Evolutionary conservation across 192 early-diverging fungal species (phyloP).

Genomic region (Cetraspora pellucida): DNA sequence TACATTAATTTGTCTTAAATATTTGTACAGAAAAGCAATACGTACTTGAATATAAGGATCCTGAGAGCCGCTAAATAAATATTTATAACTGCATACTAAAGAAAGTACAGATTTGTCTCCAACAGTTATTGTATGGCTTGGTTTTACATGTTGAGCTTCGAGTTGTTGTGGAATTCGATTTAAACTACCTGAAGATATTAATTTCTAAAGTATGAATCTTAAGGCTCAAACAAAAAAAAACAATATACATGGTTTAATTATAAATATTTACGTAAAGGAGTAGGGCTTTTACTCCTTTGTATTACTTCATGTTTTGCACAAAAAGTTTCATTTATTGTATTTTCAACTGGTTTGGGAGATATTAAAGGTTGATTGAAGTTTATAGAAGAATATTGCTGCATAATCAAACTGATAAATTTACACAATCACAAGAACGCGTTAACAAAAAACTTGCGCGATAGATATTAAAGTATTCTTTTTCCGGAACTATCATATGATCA

Average conservation of each 20-base stretch:
- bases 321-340: too few species aligned
- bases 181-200: conserved; percentile 36
- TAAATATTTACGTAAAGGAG: not conserved
- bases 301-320: not conserved
- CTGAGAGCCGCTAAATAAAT: conserved; percentile 73
- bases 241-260: not conserved
- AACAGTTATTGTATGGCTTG: conserved; percentile 55
- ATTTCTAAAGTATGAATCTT: not conserved
- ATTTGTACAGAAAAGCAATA: conserved; percentile 21
- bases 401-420: too few species aligned
- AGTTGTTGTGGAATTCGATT: conserved; percentile 38
- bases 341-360: too few species aligned
- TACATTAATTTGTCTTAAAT: conserved; percentile 25
- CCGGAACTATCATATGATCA: too few species aligned
- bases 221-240: not conserved
- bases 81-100: conserved; percentile 56
- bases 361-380: too few species aligned
- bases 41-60: conserved; percentile 64
- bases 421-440: too few species aligned
- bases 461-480: too few species aligned
- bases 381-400: too few species aligned
- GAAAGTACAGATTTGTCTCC: conserved; percentile 64
- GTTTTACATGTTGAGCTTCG: conserved; percentile 30
- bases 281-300: not conserved
- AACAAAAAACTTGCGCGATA: too few species aligned